Conservation (phyloP, 2,329 filamentous ascomycete genomes). For the Trichophyton equinum region DNA sequence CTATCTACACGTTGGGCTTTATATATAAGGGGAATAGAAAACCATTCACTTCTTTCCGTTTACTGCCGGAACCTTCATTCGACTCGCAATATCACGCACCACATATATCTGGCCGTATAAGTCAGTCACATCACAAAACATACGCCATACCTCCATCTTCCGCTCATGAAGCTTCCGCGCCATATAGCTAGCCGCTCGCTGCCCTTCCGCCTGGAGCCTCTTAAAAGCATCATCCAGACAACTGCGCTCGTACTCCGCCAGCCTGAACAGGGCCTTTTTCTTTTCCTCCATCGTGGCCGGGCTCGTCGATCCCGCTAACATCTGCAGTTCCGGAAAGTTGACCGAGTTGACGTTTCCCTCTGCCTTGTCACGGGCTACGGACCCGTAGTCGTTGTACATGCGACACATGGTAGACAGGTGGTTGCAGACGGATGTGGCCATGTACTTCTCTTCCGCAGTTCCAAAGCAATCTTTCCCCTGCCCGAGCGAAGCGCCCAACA, state of each 20-base stretch:
- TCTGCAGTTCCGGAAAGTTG: conserved; percentile 23
- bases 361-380: conserved; percentile 17
- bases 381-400: conserved; percentile 28
- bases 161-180: no score
- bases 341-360: conserved; percentile 25
- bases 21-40: no score
- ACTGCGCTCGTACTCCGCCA: background rate
- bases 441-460: background rate
- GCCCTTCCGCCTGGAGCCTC: background rate
- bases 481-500: no score
- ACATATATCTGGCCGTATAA: conserved; percentile 29
- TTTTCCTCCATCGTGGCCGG: no score
- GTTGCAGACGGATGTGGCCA: conserved; percentile 7
- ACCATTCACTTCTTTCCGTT: no score
- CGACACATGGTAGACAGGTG: conserved; percentile 21
- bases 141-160: background rate
- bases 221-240: background rate
- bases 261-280: background rate
- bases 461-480: no score
- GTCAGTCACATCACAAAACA: conserved; percentile 25
- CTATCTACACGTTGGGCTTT: no score
- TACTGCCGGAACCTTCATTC: background rate
- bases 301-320: conserved; percentile 6
- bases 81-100: conserved; percentile 18
- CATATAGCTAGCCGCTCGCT: background rate